Percentiles rank a stretch among this genome's conserved stretches.
These are phyloP conservation scores for Orychophragmus violaceus DNA, from an alignment of 345 rosid genomes.

Conservation along the genomic window DNA sequence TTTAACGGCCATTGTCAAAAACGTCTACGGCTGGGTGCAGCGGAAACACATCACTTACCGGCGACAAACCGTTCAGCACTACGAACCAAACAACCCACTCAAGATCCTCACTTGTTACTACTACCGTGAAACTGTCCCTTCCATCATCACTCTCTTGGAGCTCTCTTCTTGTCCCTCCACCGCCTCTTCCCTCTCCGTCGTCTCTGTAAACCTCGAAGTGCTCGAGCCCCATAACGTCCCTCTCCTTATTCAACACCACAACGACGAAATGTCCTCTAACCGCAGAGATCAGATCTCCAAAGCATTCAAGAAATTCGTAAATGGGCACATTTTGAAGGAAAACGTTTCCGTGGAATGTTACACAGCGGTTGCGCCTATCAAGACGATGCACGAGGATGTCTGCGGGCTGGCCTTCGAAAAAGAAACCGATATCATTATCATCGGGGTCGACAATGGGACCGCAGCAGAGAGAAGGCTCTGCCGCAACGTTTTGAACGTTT, in stretches of 20 bases:
- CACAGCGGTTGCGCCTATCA: constrained; percentile 31
- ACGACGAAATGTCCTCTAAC: neutral
- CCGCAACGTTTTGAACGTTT: constrained; percentile 13
- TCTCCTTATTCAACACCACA: neutral
- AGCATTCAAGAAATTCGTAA: constrained; percentile 1
- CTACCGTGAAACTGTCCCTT: constrained; percentile 15
- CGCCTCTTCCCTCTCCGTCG: constrained; percentile 20
- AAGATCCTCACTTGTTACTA: constrained; percentile 33
- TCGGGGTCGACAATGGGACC: constrained; percentile 10
- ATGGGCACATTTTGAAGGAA: neutral
- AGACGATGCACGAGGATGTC: constrained; percentile 37
- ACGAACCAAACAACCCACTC: constrained; percentile 1
- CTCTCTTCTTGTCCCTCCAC: constrained; percentile 17
- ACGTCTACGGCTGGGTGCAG: constrained; percentile 29
- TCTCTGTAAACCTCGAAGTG: constrained; percentile 29
- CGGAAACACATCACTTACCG: constrained; percentile 22
- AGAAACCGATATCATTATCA: constrained; percentile 18
- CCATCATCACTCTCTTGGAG: constrained; percentile 30
- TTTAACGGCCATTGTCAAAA: constrained; percentile 13
- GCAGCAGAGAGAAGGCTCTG: neutral
- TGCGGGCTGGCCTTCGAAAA: constrained; percentile 34
- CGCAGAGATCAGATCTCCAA: constrained; percentile 13
- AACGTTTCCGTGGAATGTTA: constrained; percentile 12
- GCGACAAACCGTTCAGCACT: constrained; percentile 23
- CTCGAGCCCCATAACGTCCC: constrained; percentile 9